Conservation (phyloP, 176 grass and related monocot genomes). For the Alloteropsis semialata region DNA sequence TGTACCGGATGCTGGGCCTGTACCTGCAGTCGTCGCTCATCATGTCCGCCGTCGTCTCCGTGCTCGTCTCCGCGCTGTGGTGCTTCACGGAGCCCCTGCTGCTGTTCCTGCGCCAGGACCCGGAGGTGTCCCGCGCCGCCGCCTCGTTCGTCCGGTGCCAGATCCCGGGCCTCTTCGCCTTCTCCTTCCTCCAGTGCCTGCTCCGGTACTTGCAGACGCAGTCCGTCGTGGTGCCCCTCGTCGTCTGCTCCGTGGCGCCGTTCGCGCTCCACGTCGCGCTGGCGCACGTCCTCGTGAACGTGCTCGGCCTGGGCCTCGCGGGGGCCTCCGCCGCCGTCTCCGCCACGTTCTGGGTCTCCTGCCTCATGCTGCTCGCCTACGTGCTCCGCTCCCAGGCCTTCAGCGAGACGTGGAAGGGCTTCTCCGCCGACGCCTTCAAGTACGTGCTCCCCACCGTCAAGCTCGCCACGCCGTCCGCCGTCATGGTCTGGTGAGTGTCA, state of each 20-base stretch:
- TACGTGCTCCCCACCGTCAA: slow-evolving; percentile 65
- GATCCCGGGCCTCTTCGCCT: slow-evolving; percentile 70
- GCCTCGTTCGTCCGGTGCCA: slow-evolving; percentile 50
- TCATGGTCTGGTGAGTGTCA: slow-evolving; percentile 84
- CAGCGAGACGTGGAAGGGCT: slow-evolving; percentile 58
- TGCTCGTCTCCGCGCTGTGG: slow-evolving; percentile 66
- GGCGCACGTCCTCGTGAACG: slow-evolving; percentile 52
- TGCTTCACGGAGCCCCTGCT: slow-evolving; percentile 64
- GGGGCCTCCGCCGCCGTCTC: slow-evolving; percentile 50
- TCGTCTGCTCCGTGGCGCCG: slow-evolving; percentile 59
- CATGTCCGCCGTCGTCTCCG: slow-evolving; percentile 42
- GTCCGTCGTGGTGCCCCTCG: slow-evolving; percentile 54
- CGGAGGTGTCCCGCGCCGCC: slow-evolving; percentile 54
- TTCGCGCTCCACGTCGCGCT: slow-evolving; percentile 56
- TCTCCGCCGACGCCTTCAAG: slow-evolving; percentile 61
- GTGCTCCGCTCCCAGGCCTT: slow-evolving; percentile 45
- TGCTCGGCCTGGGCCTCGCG: slow-evolving; percentile 48
- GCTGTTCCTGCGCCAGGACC: slow-evolving; percentile 57
- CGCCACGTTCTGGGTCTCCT: slow-evolving; percentile 56
- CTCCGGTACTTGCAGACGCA: slow-evolving; percentile 87
- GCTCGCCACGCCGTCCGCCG: slow-evolving; percentile 74
- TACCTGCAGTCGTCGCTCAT: slow-evolving; percentile 80
- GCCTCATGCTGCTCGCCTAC: slow-evolving; percentile 55
- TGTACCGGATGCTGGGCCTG: slow-evolving; percentile 67
- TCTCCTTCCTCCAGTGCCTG: slow-evolving; percentile 59